A percentile compares a stretch with the other conserved stretches of the same genome.
Conservation (phyloP, 805 yeast species). For the Naumovozyma dairenensis region DNA sequence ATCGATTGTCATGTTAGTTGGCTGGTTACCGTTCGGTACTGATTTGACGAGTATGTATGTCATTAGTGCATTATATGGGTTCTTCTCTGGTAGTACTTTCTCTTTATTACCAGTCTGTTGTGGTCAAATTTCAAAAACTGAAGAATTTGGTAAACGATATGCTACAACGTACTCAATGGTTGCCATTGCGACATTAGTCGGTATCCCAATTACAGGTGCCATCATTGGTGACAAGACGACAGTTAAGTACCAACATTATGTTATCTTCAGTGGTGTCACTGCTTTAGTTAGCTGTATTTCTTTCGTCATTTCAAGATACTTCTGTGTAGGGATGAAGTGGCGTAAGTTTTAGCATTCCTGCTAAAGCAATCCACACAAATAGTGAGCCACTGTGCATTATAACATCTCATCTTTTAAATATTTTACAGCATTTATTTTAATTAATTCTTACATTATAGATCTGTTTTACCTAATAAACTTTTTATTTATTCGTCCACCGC, state of each 20-base stretch:
- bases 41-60: slow-evolving; percentile 30
- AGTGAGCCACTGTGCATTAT: not conserved
- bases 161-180: slow-evolving; percentile 51
- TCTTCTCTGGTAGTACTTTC: slow-evolving; percentile 44
- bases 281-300: slow-evolving; percentile 31
- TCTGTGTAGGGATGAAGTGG: slow-evolving; percentile 36
- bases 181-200: slow-evolving; percentile 42
- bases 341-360: slow-evolving; percentile 22
- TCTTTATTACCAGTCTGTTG: slow-evolving; percentile 49
- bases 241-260: slow-evolving; percentile 30
- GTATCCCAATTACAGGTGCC: slow-evolving; percentile 43
- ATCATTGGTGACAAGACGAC: slow-evolving; percentile 33
- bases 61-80: slow-evolving; percentile 42
- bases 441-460: slow-evolving; percentile 1
- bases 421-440: too few relatives aligned
- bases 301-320: slow-evolving; percentile 37
- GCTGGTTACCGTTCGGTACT: slow-evolving; percentile 33
- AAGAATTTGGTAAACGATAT: slow-evolving; percentile 44
- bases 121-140: slow-evolving; percentile 46
- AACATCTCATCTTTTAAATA: not conserved
- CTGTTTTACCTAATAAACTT: not conserved
- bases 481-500: not conserved
- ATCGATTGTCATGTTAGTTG: slow-evolving; percentile 26
- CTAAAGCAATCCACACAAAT: too few relatives aligned
- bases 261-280: slow-evolving; percentile 30